phyloP scores from a whole-genome alignment of 2,329 filamentous ascomycete species.

The Elsinoe australis region DNA sequence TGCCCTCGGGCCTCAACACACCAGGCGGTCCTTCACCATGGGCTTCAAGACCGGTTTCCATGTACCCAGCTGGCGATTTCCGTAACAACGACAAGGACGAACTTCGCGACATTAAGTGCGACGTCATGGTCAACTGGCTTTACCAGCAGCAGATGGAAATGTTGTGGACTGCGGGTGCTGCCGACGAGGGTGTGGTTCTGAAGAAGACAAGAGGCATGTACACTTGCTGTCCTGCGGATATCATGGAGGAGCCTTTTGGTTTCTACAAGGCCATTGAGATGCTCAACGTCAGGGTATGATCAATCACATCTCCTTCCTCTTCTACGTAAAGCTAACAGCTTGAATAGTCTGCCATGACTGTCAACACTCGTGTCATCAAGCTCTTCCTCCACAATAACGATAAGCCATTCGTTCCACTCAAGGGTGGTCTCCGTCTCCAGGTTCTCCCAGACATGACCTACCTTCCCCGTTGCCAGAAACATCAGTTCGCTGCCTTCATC shows the following conservation, averaged over 20 bases:
- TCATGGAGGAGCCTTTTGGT: conserved; percentile 39
- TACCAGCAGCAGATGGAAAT: conserved; percentile 54
- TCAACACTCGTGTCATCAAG: conserved; percentile 57
- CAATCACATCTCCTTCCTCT: background rate
- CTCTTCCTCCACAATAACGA: conserved; percentile 49
- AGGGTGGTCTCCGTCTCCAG: conserved; percentile 53
- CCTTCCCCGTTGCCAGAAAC: conserved; percentile 53
- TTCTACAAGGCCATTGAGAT: conserved; percentile 44
- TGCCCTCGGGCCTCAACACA: conserved; percentile 7
- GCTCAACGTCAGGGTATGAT: conserved; percentile 49
- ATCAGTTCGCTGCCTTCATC: conserved; percentile 60
- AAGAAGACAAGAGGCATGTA: conserved; percentile 47
- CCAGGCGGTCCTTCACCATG: conserved; percentile 10
- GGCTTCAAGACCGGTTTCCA: conserved; percentile 30
- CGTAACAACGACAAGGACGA: conserved; percentile 38
- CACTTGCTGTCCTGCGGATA: conserved; percentile 43
- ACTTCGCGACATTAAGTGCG: conserved; percentile 48
- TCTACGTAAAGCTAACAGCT: background rate
- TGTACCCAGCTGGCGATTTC: conserved; percentile 31
- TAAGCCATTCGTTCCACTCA: conserved; percentile 50
- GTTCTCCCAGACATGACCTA: conserved; percentile 52
- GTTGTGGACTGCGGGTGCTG: conserved; percentile 42
- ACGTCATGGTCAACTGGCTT: conserved; percentile 58
- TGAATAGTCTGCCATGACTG: conserved; percentile 56
- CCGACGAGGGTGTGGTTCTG: conserved; percentile 49